Evolutionary conservation across 768 basidiomycete genomes (phyloP), one percentile per base, ranked within the genome.

Genomic region (Suillus placidus): DNA sequence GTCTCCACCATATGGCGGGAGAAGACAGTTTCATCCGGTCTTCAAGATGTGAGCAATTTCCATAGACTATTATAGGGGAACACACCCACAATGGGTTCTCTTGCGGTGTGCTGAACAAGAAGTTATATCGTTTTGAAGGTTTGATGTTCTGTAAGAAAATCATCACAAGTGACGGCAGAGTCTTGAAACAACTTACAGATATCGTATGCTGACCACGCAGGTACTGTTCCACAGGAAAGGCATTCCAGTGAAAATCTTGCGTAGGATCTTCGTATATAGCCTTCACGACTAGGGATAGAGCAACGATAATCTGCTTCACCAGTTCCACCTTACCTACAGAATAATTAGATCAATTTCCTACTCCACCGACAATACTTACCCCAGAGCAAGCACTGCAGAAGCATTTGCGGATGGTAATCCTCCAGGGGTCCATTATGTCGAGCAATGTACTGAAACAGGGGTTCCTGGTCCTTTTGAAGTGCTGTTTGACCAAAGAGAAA

Each of bases 391-490:
- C 94, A 97, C 72, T 98, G 96, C 14, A 95, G 78, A 20, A 99
- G 75, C 84, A 97, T 90, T 72, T 96, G 94, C 4, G 97, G 96
- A 78, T 98, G 94, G 75, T 93, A 95, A 76, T 97, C 93, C 20
- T 88, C 86, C 42, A 98, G 78, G 4, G 97, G 95, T 0, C 94
- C 94, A 73, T 96, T 95, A 58, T 87, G 83, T 64, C 88, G 79
- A 6, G 92, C 93, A 42, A 95, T 93, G 71, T 92, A 83, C 71
- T 94, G 91, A 64, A 97, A 93, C 18, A 97, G 80, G 5, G 72
- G 69, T 6, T 71, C 66, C 60, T 70, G 64, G 49, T 68, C 58
- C 61, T 68, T 32, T 72, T 66, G 65, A 10, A 65, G 64, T 51
- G 65, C 70, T 30, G 71, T 79, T 66, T 88, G 87, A 57, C 89